Percentiles rank a stretch among this genome's conserved stretches.
These are phyloP conservation scores for Trichomonas vaginalis DNA, from an alignment of 208 protist species.

Conservation along the genomic window DNA sequence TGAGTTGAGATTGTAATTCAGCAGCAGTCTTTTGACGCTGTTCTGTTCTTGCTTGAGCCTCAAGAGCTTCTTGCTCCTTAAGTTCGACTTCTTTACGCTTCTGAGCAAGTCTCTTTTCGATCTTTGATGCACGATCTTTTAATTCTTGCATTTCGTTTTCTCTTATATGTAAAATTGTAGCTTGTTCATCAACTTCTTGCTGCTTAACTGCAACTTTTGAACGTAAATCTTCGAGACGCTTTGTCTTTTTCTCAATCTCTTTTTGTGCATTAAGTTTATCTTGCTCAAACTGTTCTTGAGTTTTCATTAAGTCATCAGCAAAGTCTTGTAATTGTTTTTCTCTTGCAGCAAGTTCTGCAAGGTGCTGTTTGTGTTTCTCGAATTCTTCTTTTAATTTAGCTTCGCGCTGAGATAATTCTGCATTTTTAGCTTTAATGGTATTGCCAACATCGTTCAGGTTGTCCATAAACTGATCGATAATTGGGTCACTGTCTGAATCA, in stretches of 20 bases:
- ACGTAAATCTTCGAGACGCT: background rate
- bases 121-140: slow-evolving; percentile 12
- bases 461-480: background rate
- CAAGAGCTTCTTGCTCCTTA: background rate
- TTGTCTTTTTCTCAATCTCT: slow-evolving; percentile 1
- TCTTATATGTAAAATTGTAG: background rate
- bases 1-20: background rate
- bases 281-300: background rate
- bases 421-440: background rate
- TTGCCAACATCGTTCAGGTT: background rate
- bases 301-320: background rate
- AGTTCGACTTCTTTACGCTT: background rate
- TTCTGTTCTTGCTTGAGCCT: background rate
- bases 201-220: background rate
- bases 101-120: background rate
- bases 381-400: background rate
- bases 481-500: background rate
- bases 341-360: background rate
- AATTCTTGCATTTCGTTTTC: slow-evolving; percentile 4
- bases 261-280: background rate
- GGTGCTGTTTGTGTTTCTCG: background rate
- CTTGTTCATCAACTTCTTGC: background rate
- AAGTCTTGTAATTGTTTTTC: background rate
- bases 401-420: background rate
- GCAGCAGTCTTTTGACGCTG: background rate